Base-by-base conservation (phyloP, 345 rosid species). In the Syzygium aromaticum region DNA sequence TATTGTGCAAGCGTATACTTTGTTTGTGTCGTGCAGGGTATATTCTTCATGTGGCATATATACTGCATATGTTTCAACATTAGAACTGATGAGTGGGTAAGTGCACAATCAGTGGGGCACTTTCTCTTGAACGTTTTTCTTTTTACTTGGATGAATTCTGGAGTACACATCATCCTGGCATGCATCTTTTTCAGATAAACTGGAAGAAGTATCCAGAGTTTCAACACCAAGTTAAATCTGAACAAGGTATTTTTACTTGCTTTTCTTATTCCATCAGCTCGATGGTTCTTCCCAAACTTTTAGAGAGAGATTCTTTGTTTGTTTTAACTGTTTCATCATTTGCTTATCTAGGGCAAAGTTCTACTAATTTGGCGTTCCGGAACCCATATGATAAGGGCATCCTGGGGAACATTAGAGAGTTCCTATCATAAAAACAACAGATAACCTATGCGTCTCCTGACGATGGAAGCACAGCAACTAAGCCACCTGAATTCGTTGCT, bases 51-150 rank as follows among this genome's bases (percentile, higher is more conserved):
- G 49, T 95, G 97, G 96, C 95, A 95, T 90, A 51, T 92, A 21
- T 92, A 95, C 87, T 95, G 97, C 86, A 82, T 94, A 30, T 92
- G 94, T 89, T 90, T 91, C 89, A 95, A 95, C 90, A 90, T 95
- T 89, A 91, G 87, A 86, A 94, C 97, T 22, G 97, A 95, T 84
- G 96, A 94, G 84, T 94, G 97, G 97, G 97, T 95, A 89, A 92
- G 95, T 92, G 86, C 49, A 38, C 80, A 19, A 19, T 73, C 49
- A 10, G 49, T 67, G 38, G 25, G 49, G 25, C 25, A 73, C 46
- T 46, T 38, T 73, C 43, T 46, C 25, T 16, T 8, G 78, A 67
- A 38, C n/a, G 23, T 15, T 3, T 27, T 8, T 86, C 13, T 46
- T 23, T 27, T 12, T 3, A 21, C 38, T 33, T 22, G 84, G 84